Percentiles rank a stretch among this genome's conserved stretches.
These are phyloP conservation scores for Solanum rostratum DNA, from an alignment of 257 asterid genomes.

Conservation along the genomic window DNA sequence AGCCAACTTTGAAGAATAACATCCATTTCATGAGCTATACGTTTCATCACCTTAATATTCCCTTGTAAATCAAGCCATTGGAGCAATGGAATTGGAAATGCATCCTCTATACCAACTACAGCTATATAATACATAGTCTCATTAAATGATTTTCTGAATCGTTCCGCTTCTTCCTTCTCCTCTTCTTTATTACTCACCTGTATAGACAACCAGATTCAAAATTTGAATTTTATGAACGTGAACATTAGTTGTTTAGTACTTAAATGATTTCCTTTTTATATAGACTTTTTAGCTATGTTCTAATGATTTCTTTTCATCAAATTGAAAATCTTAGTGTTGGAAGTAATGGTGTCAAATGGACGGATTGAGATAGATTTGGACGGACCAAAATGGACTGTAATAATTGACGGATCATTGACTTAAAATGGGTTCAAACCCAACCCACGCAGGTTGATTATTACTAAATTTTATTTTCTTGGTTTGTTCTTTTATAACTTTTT, in stretches of 20 bases:
- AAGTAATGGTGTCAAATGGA: background rate
- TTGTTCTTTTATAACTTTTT: background rate
- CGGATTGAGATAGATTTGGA: too few relatives aligned
- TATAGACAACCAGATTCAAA: accelerated
- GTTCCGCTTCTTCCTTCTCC: background rate
- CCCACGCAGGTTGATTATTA: background rate
- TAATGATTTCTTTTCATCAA: background rate
- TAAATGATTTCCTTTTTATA: too few relatives aligned
- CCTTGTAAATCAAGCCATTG: slow-evolving; percentile 25
- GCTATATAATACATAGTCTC: background rate
- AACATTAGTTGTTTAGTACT: background rate
- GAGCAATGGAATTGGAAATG: background rate
- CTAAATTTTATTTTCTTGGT: background rate
- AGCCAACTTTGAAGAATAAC: slow-evolving; percentile 13
- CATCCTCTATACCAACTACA: slow-evolving; percentile 8
- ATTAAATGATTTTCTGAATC: background rate
- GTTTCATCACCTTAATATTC: slow-evolving; percentile 16
- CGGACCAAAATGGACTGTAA: background rate
- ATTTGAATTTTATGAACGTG: background rate
- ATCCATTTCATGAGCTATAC: slow-evolving; percentile 16
- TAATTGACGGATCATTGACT: too few relatives aligned
- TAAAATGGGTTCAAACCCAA: background rate
- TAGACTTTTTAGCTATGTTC: background rate
- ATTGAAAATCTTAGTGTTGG: background rate
- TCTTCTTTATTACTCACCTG: background rate